Conservation (phyloP, 129 eudicot genomes). For the Flaveria trinervia region DNA sequence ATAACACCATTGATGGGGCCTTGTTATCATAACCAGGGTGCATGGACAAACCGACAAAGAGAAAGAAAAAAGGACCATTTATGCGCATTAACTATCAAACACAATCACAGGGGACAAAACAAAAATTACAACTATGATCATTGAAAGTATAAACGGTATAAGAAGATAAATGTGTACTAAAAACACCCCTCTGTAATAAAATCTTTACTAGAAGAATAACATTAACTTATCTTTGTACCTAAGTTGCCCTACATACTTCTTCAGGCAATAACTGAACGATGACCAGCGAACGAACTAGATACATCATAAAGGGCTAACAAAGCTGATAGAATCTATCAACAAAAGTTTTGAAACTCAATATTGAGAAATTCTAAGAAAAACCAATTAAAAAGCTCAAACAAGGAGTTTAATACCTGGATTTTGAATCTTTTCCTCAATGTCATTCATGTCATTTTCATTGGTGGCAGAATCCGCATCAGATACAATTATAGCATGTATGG, state of each 20-base stretch:
- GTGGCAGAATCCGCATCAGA: conserved; percentile 50
- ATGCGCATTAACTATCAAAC: background rate
- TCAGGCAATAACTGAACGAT: background rate
- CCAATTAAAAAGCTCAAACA: background rate
- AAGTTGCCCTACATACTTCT: background rate
- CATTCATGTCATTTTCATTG: conserved; percentile 42
- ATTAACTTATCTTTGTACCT: background rate
- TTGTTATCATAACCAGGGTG: background rate
- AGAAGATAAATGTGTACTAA: background rate
- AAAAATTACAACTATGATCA: background rate
- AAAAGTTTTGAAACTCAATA: background rate
- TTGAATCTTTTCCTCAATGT: conserved; percentile 43
- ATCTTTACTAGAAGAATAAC: background rate
- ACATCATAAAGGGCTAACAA: background rate
- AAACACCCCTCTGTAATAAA: background rate
- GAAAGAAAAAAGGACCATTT: background rate
- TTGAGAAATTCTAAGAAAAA: background rate
- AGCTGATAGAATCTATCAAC: background rate
- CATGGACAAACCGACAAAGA: background rate
- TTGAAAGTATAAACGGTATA: background rate
- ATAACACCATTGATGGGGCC: background rate
- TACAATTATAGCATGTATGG: conserved; percentile 57
- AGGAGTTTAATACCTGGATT: conserved; percentile 45
- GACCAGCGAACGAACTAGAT: background rate
- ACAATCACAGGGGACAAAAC: background rate